A percentile compares a stretch with the other conserved stretches of the same genome.
These are phyloP conservation scores for Deinandra increscens DNA, from an alignment of 129 eudicot genomes.

Conservation along the genomic window DNA sequence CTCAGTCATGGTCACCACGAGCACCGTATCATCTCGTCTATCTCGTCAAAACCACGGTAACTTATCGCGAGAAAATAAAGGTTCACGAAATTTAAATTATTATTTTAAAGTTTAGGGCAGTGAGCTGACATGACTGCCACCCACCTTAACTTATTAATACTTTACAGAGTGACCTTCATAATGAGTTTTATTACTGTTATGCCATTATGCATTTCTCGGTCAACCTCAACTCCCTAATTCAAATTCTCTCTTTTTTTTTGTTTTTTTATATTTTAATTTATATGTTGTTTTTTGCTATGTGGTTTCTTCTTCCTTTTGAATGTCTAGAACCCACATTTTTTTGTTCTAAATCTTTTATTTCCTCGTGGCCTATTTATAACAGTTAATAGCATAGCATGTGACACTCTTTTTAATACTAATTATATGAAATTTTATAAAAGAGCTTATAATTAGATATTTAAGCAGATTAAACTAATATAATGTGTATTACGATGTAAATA, in stretches of 20 bases:
- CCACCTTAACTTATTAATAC: conserved; percentile 24
- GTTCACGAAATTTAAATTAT: background rate
- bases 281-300: background rate
- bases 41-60: background rate
- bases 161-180: background rate
- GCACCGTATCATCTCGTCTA: conserved; percentile 3
- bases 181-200: conserved; percentile 10
- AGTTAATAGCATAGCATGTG: background rate
- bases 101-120: conserved; percentile 22
- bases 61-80: background rate
- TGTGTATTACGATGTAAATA: no score
- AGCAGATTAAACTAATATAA: no score
- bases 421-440: no score
- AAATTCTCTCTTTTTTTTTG: conserved; percentile 3
- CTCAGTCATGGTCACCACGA: conserved; percentile 42
- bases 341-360: background rate
- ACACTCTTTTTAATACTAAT: background rate
- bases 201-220: conserved; percentile 24
- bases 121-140: conserved; percentile 41
- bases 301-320: background rate
- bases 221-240: conserved; percentile 18
- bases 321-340: background rate
- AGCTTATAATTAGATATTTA: no score
- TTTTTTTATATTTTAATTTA: background rate
- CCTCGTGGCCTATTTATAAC: background rate